Percentiles rank a stretch among this genome's conserved stretches.
Evolutionary conservation across 1,139 yeast species (phyloP).

Genomic region (Geotrichum restrictum): DNA sequence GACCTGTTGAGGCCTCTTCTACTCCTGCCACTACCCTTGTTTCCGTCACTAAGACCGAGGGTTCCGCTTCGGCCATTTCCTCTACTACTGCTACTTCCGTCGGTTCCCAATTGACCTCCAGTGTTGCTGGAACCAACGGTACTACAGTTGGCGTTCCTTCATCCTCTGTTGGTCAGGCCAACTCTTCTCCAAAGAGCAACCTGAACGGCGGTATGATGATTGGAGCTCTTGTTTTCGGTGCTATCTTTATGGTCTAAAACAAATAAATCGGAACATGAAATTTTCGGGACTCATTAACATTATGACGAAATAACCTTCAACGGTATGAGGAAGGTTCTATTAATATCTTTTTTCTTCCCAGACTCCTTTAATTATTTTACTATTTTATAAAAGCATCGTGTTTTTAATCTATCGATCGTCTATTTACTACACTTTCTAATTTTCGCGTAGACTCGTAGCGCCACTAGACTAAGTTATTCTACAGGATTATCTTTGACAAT

Average conservation of each 20-base stretch:
- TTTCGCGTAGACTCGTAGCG: too few relatives aligned
- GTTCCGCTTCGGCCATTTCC: background rate
- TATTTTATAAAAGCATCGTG: too few relatives aligned
- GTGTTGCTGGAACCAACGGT: background rate
- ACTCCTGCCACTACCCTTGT: slow-evolving; percentile 9
- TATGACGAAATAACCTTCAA: too few relatives aligned
- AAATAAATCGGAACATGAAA: background rate
- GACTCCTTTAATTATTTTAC: too few relatives aligned
- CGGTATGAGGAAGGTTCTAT: too few relatives aligned
- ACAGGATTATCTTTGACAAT: too few relatives aligned
- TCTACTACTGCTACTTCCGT: slow-evolving; percentile 1
- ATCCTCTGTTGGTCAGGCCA: slow-evolving; percentile 7
- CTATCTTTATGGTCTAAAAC: slow-evolving; percentile 8
- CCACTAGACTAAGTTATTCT: too few relatives aligned
- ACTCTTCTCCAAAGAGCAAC: slow-evolving; percentile 8
- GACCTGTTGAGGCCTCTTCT: slow-evolving; percentile 3
- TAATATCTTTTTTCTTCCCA: too few relatives aligned
- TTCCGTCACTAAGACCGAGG: slow-evolving; percentile 4
- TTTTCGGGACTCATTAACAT: too few relatives aligned
- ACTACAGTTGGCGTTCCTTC: background rate
- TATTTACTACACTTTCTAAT: too few relatives aligned
- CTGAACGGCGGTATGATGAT: slow-evolving; percentile 8
- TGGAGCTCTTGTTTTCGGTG: slow-evolving; percentile 8
- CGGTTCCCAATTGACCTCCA: background rate
- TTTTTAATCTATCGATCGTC: too few relatives aligned